A percentile compares a stretch with the other conserved stretches of the same genome.
Evolutionary conservation across 805 yeast species (phyloP).

Genomic region (Teunomyces aglyptinius): DNA sequence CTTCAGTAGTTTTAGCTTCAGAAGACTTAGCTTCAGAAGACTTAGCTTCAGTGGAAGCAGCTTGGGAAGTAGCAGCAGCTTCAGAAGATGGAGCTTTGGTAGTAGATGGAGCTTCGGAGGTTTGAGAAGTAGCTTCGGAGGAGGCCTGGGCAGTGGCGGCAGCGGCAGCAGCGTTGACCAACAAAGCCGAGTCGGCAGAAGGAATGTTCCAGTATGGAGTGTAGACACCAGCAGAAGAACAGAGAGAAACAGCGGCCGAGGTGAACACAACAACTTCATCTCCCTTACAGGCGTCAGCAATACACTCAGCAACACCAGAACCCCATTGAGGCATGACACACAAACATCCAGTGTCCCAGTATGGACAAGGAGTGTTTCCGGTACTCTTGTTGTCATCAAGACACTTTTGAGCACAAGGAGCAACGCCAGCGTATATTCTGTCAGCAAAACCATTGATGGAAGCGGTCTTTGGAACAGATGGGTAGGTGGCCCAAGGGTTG

Average conservation of each 20-base stretch:
- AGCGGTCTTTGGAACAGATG: constrained; percentile 47
- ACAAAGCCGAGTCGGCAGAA: constrained; percentile 32
- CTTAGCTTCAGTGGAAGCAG: not conserved
- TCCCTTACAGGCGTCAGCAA: constrained; percentile 38
- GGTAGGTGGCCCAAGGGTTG: constrained; percentile 43
- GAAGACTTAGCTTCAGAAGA: constrained; percentile 9
- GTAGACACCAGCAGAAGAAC: constrained; percentile 41
- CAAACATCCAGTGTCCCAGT: constrained; percentile 52
- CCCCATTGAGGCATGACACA: constrained; percentile 50
- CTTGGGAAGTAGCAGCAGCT: constrained; percentile 2
- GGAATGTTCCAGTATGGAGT: constrained; percentile 43
- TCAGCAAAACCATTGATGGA: constrained; percentile 50
- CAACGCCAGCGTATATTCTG: constrained; percentile 36
- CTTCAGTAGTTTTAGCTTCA: constrained; percentile 1
- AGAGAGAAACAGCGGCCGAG: constrained; percentile 41
- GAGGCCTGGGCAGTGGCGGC: constrained; percentile 9
- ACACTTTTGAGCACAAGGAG: constrained; percentile 44
- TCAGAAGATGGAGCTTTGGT: not conserved
- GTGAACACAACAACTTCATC: constrained; percentile 37
- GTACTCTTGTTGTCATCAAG: constrained; percentile 26
- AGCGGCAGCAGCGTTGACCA: constrained; percentile 24
- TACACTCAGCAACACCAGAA: constrained; percentile 42
- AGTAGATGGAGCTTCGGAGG: constrained; percentile 6
- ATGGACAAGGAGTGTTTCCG: constrained; percentile 49
- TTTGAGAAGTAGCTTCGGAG: constrained; percentile 5